Evolutionary conservation across 371 early-diverging fungal species (phyloP).

Genomic region (Scutellospora calospora): DNA sequence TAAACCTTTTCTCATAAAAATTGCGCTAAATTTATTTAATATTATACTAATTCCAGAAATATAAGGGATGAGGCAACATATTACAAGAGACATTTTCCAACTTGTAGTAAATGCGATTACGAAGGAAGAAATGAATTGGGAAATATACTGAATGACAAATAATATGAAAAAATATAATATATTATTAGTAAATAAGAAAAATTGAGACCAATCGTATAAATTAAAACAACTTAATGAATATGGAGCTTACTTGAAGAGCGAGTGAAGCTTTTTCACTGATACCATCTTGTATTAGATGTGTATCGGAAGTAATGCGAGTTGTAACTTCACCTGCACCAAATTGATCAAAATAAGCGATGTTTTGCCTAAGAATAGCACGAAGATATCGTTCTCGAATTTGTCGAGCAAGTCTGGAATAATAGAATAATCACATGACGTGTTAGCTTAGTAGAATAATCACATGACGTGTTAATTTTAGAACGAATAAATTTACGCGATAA

Average conservation of each 20-base stretch:
- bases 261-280: conserved; percentile 87
- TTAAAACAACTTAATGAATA: background rate
- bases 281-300: conserved; percentile 85
- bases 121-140: conserved; percentile 85
- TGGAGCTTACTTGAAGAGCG: conserved; percentile 11
- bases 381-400: conserved; percentile 76
- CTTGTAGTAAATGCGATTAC: conserved; percentile 86
- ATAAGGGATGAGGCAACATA: conserved; percentile 50
- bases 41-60: conserved; percentile 56
- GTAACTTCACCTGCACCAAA: conserved; percentile 74
- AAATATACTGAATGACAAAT: conserved; percentile 58
- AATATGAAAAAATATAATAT: background rate
- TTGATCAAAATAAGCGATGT: conserved; percentile 92
- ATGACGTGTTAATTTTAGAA: background rate
- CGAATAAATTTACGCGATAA: background rate
- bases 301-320: conserved; percentile 80
- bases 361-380: conserved; percentile 85
- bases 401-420: conserved; percentile 46
- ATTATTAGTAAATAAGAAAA: background rate
- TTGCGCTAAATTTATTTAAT: conserved; percentile 75
- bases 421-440: background rate
- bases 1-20: conserved; percentile 53
- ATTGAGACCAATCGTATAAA: background rate
- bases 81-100: conserved; percentile 88
- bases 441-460: too few relatives aligned